Base-by-base conservation (phyloP, 1,284 basidiomycete species). In the Bjerkandera adusta region DNA sequence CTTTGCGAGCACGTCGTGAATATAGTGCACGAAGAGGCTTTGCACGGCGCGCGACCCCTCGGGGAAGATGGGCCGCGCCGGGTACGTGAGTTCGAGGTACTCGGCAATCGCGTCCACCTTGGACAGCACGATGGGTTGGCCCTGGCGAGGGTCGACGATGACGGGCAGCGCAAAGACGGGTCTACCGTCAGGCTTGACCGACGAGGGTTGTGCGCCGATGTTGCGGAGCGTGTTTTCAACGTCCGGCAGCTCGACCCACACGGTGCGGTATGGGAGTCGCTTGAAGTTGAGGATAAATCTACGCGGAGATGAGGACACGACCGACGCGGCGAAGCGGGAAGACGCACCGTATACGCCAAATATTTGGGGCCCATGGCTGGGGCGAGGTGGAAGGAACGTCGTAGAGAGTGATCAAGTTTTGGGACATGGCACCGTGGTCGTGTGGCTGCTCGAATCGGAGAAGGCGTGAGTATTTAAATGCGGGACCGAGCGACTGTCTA, bases 281-380 rank as follows among this genome's bases (percentile, higher is more conserved):
- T 88, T 87, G 59, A 76, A 87, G 58, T 88, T 87, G 16, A 88
- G 66, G 39, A 87, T 81, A 41, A 86, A 76, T 36, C 85, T 86
- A 51, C 16, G 35, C 13, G 39, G 34, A 3, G 38, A n/a, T 32
- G 26, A 13, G 15, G 35, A 36, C n/a, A 18, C 38, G 22, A 11
- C 2, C 22, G 20, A 33, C 24, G 33, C 10, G 18, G 18, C n/a
- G 24, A 13, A 32, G 32, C n/a, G 13, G 21, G 22, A 20, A 20
- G 2, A 26, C 58, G 26, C 40, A 68, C 69, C 69, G 56, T 39
- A 74, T 72, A 30, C 82, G 71, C 84, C 84, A 86, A 25, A 84
- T 79, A 56, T 83, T 83, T 10, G 84, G 84, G 41, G 79, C 78
- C 84, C 84, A 87, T 18, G 84, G 77, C 48, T 84, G 80, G 5